phyloP scores from a whole-genome alignment of 2,329 filamentous ascomycete species.

The Rutstroemia sp. region DNA sequence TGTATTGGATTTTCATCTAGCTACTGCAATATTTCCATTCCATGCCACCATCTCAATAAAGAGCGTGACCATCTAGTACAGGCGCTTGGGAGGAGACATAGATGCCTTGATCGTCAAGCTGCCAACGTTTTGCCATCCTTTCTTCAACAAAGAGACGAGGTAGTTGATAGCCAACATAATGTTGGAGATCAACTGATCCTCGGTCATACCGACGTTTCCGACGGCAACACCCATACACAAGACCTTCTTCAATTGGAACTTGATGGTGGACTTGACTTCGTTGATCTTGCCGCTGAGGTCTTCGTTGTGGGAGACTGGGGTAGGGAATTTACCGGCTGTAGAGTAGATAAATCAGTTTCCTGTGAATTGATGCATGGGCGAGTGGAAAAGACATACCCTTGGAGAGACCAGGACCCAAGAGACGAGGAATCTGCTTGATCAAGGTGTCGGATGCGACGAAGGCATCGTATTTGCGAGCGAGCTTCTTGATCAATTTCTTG shows the following conservation, averaged over 20 bases:
- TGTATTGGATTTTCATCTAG: constrained; percentile 21
- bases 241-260: constrained; percentile 99
- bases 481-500: constrained; percentile 99
- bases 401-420: constrained; percentile 95
- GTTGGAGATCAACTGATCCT: constrained; percentile 95
- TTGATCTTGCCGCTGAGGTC: constrained; percentile 92
- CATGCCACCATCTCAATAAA: constrained; percentile 24
- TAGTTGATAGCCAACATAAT: constrained; percentile 99
- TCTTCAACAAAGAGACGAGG: constrained; percentile 98
- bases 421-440: constrained; percentile 99
- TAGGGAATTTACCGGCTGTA: constrained; percentile 97
- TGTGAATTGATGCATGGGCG: neutral
- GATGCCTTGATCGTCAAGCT: constrained; percentile 99
- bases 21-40: constrained; percentile 19
- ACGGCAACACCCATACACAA: constrained; percentile 99
- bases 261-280: constrained; percentile 99
- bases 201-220: constrained; percentile 94
- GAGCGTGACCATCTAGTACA: constrained; percentile 63
- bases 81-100: constrained; percentile 97
- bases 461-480: constrained; percentile 99
- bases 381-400: constrained; percentile 57
- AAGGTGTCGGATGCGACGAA: constrained; percentile 95
- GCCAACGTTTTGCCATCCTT: constrained; percentile 99
- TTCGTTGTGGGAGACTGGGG: constrained; percentile 93
- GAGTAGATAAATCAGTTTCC: constrained; percentile 28